phyloP scores from a whole-genome alignment of 352 stramenopile genomes.

The Pythium coloratum region DNA sequence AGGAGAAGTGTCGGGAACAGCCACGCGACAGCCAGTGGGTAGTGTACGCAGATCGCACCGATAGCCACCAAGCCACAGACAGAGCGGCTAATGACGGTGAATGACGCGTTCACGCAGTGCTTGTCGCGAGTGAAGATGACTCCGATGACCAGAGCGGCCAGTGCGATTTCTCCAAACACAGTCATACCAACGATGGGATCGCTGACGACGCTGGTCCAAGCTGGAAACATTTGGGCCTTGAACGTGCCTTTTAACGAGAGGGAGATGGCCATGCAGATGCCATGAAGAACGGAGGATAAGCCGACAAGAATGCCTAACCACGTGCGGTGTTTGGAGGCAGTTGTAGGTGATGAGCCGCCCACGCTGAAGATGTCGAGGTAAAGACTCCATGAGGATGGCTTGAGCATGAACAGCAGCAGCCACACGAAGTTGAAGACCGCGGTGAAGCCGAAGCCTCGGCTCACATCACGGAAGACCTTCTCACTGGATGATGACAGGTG shows the following conservation, averaged over 20 bases:
- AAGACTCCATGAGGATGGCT: constrained; percentile 30
- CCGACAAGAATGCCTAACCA: constrained; percentile 29
- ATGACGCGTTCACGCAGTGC: background rate
- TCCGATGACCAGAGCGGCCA: constrained; percentile 27
- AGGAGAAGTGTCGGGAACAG: constrained; percentile 31
- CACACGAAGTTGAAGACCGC: constrained; percentile 31
- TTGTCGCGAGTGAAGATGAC: constrained; percentile 21
- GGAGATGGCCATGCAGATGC: constrained; percentile 25
- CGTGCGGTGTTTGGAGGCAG: constrained; percentile 28
- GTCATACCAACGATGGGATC: constrained; percentile 23
- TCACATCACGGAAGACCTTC: constrained; percentile 20
- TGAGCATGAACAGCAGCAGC: constrained; percentile 24
- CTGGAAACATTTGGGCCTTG: constrained; percentile 24
- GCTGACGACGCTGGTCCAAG: constrained; percentile 21
- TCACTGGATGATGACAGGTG: constrained; percentile 14
- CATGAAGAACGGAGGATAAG: constrained; percentile 18
- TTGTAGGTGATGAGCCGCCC: background rate
- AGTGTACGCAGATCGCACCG: constrained; percentile 31
- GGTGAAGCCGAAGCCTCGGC: constrained; percentile 32
- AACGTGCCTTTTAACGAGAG: constrained; percentile 26
- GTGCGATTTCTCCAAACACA: constrained; percentile 29
- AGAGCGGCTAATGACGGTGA: constrained; percentile 2
- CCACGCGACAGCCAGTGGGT: constrained; percentile 27
- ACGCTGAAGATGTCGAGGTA: constrained; percentile 28
- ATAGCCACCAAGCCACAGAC: constrained; percentile 11